Conservation (phyloP, 257 asterid genomes). For the Gentiana straminea region DNA sequence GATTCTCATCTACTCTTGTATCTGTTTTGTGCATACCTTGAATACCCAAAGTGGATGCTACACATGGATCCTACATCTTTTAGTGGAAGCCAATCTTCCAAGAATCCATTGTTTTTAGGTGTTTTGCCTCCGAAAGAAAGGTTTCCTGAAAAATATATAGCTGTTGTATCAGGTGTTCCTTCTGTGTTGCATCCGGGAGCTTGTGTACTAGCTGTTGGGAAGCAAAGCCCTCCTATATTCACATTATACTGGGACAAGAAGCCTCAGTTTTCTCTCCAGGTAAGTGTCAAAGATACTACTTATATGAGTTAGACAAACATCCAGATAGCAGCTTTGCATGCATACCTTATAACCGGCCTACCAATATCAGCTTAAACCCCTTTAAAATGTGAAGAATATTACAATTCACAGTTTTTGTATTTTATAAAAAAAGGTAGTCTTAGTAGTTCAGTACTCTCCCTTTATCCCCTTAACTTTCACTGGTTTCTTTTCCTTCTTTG, state of each 20-base stretch:
- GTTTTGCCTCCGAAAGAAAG: slow-evolving; percentile 85
- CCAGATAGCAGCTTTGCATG: not conserved
- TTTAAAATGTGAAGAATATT: no score
- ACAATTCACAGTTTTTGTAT: no score
- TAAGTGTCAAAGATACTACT: slow-evolving; percentile 16
- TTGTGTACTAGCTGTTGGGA: slow-evolving; percentile 78
- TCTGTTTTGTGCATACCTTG: slow-evolving; percentile 89
- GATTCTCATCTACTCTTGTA: slow-evolving; percentile 89
- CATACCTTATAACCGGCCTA: no score
- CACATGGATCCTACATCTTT: slow-evolving; percentile 80
- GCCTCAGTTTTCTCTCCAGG: slow-evolving; percentile 95
- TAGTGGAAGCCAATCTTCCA: slow-evolving; percentile 78
- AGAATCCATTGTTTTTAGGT: slow-evolving; percentile 86
- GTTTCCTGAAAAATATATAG: slow-evolving; percentile 85
- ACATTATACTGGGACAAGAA: slow-evolving; percentile 86
- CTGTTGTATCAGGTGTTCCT: slow-evolving; percentile 70
- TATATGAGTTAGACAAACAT: not conserved
- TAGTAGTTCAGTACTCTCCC: no score
- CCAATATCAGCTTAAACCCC: no score
- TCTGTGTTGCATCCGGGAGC: slow-evolving; percentile 93
- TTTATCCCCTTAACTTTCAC: no score
- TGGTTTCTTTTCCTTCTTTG: no score
- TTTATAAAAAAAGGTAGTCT: no score
- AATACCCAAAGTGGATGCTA: slow-evolving; percentile 94
- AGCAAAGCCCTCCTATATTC: slow-evolving; percentile 76